phyloP scores from a whole-genome alignment of 2,329 filamentous ascomycete genomes.

The Aspergillus neotritici region DNA sequence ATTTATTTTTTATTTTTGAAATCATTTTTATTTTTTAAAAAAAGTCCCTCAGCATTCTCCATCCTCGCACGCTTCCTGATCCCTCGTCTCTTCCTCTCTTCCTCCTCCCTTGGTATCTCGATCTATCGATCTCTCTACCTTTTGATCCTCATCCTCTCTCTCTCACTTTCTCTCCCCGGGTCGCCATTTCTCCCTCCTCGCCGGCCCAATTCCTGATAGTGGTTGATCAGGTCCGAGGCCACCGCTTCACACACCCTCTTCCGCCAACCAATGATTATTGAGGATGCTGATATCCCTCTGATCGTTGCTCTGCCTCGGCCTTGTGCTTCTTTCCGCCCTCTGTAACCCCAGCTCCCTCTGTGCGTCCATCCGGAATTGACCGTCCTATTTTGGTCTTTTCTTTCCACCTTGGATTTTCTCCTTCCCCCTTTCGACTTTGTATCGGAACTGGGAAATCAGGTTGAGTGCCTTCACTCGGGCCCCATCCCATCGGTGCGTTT shows the following conservation, averaged over 20 bases:
- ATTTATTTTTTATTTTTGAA: too few relatives aligned
- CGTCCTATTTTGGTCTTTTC: background rate
- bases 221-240: conserved; percentile 1
- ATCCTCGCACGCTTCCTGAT: too few relatives aligned
- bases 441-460: background rate
- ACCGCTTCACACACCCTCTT: conserved; percentile 15
- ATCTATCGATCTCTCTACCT: too few relatives aligned
- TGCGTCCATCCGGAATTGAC: conserved; percentile 4
- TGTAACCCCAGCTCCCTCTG: background rate
- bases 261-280: conserved; percentile 6
- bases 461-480: too few relatives aligned
- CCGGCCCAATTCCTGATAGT: background rate
- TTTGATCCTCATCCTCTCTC: background rate
- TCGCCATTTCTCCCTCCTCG: too few relatives aligned
- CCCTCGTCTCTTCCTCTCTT: background rate
- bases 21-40: too few relatives aligned
- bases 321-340: conserved; percentile 5
- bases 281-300: conserved; percentile 12
- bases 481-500: conserved; percentile 5
- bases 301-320: conserved; percentile 9
- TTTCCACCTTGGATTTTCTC: too few relatives aligned
- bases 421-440: background rate
- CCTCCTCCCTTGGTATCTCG: background rate
- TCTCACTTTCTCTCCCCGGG: too few relatives aligned
- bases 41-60: too few relatives aligned